Percentiles rank a stretch among this genome's conserved stretches.
These are phyloP conservation scores for Acacia melanoxylon DNA, from an alignment of 306 rosid genomes.

Conservation along the genomic window DNA sequence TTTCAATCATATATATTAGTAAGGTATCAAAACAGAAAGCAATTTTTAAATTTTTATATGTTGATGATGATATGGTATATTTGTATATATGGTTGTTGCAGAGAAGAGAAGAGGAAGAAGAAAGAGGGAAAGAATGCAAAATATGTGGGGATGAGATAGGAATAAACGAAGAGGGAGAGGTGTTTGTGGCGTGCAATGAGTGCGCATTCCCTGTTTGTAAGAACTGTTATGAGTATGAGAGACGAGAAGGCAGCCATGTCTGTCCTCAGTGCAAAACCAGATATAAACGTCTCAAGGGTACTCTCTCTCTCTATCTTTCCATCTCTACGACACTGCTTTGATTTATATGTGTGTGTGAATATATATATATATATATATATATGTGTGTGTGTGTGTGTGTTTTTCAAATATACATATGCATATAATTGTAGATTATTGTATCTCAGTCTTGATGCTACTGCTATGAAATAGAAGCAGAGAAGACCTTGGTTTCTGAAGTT, in stretches of 20 bases:
- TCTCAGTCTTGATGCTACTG: too few relatives aligned
- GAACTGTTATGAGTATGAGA: conserved; percentile 70
- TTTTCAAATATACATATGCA: too few relatives aligned
- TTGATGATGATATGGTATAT: neutral
- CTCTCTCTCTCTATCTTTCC: neutral
- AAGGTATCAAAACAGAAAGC: too few relatives aligned
- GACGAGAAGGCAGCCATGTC: conserved; percentile 62
- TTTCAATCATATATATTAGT: too few relatives aligned
- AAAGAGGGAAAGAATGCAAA: conserved; percentile 45
- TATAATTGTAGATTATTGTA: too few relatives aligned
- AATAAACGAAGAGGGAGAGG: conserved; percentile 49
- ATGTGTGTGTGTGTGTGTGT: too few relatives aligned
- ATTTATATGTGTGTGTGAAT: too few relatives aligned
- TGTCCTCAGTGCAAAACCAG: conserved; percentile 81
- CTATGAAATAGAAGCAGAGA: too few relatives aligned
- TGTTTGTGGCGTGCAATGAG: conserved; percentile 75
- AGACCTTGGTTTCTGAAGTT: too few relatives aligned
- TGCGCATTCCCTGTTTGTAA: conserved; percentile 78
- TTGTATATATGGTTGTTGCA: conserved; percentile 9
- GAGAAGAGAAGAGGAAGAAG: conserved; percentile 6
- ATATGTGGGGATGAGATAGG: conserved; percentile 68
- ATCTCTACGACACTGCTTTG: neutral
- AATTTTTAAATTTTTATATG: too few relatives aligned
- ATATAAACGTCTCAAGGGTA: conserved; percentile 67
- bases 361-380: too few relatives aligned